Conservation (phyloP, 495 filamentous ascomycete species). For the Aspergillus bertholletiae region DNA sequence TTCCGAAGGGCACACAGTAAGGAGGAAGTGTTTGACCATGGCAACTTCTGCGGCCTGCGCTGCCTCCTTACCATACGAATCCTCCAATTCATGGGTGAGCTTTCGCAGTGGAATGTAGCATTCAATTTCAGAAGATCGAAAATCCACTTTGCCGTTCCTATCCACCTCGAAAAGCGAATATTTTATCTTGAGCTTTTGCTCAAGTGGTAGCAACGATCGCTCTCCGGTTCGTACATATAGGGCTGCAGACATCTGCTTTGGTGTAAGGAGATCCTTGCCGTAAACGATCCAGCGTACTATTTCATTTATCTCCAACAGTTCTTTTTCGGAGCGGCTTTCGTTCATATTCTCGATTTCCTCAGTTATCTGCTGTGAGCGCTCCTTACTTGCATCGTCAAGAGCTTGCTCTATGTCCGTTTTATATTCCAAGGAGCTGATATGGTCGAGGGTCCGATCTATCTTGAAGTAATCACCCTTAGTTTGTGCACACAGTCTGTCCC, state of each 20-base stretch:
- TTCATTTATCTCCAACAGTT: conserved; percentile 38
- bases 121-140: conserved; percentile 18
- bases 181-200: conserved; percentile 31
- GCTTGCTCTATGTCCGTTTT: conserved; percentile 33
- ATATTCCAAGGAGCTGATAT: conserved; percentile 32
- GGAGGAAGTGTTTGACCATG: conserved; percentile 33
- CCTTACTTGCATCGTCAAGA: conserved; percentile 31
- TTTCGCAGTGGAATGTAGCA: conserved; percentile 7
- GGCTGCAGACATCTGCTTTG: conserved; percentile 16
- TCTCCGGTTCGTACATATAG: conserved; percentile 15
- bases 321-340: conserved; percentile 29
- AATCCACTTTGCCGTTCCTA: conserved; percentile 29
- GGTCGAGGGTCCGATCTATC: conserved; percentile 31
- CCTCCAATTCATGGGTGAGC: neutral
- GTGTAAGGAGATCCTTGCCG: conserved; percentile 22
- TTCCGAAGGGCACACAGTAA: conserved; percentile 28
- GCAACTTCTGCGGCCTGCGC: conserved; percentile 20
- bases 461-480: conserved; percentile 35
- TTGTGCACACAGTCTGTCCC: conserved; percentile 25
- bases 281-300: conserved; percentile 35
- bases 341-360: conserved; percentile 33
- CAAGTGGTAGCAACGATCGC: conserved; percentile 31
- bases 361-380: conserved; percentile 31
- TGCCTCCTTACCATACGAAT: neutral
- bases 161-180: conserved; percentile 33